These are phyloP conservation scores for Paecilomyces niveus DNA, from an alignment of 2,329 filamentous ascomycete species.

Conservation along the genomic window DNA sequence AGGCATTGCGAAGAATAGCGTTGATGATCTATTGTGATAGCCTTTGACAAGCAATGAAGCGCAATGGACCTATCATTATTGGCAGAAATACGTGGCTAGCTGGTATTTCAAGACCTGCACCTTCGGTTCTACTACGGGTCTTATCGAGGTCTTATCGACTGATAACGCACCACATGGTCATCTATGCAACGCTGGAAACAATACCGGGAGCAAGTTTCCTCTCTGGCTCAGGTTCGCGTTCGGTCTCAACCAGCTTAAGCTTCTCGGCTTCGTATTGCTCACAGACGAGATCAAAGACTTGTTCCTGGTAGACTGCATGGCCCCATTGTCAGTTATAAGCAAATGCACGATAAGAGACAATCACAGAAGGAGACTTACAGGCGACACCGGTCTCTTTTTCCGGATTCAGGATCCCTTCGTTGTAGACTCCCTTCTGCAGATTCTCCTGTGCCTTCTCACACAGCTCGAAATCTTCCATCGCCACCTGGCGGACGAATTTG, in stretches of 20 bases:
- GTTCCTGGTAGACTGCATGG: conserved; percentile 37
- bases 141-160: not conserved
- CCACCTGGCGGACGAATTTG: conserved; percentile 50
- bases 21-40: not conserved
- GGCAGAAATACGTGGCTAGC: not conserved
- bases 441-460: conserved; percentile 52
- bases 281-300: conserved; percentile 40
- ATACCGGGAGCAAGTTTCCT: conserved; percentile 4
- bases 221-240: not conserved
- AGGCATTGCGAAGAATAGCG: not conserved
- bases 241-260: conserved; percentile 7
- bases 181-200: conserved; percentile 3
- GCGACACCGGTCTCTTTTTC: conserved; percentile 50
- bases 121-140: not conserved
- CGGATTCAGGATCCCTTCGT: conserved; percentile 50
- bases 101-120: not conserved
- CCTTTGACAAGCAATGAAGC: not conserved
- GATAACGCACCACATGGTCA: not conserved
- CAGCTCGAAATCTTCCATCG: conserved; percentile 50
- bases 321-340: conserved; percentile 5
- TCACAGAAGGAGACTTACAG: conserved; percentile 28
- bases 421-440: conserved; percentile 47
- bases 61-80: not conserved
- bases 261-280: conserved; percentile 36
- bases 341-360: conserved; percentile 6